Conservation (phyloP, 2,329 filamentous ascomycete species). For the Drechslerella dactyloides region DNA sequence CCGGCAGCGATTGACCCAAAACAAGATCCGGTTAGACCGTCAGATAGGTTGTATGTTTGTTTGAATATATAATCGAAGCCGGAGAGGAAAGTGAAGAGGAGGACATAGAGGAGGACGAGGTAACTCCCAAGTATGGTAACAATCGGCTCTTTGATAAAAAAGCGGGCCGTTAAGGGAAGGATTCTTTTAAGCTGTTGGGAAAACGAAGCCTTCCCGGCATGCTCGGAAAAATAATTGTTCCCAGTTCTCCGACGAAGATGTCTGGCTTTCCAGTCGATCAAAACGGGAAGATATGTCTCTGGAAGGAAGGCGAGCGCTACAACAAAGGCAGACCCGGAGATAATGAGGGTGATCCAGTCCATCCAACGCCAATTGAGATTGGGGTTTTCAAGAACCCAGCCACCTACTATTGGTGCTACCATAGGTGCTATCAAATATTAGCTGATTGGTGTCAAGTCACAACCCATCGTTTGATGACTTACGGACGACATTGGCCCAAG, state of each 20-base stretch:
- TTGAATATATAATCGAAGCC: constrained; percentile 64
- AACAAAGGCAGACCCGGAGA: constrained; percentile 56
- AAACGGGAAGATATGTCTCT: constrained; percentile 63
- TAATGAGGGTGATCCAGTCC: constrained; percentile 60
- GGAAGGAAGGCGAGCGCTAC: constrained; percentile 61
- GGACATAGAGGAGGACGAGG: constrained; percentile 61
- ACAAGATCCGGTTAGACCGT: constrained; percentile 61
- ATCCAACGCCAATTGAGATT: constrained; percentile 61
- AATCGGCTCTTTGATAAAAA: constrained; percentile 62
- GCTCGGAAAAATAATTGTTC: constrained; percentile 61
- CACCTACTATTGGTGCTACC: constrained; percentile 60
- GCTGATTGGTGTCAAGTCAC: constrained; percentile 1
- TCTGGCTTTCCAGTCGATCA: constrained; percentile 61
- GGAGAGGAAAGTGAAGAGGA: constrained; percentile 62
- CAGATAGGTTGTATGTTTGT: constrained; percentile 61
- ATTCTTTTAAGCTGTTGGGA: constrained; percentile 56
- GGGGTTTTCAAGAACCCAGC: constrained; percentile 59
- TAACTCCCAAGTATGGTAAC: constrained; percentile 61
- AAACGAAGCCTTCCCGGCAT: constrained; percentile 60
- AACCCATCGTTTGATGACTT: constrained; percentile 34
- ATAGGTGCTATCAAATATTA: constrained; percentile 57
- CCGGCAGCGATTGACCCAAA: constrained; percentile 61
- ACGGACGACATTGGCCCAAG: constrained; percentile 60
- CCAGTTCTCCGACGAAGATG: constrained; percentile 59
- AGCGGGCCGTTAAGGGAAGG: constrained; percentile 60